Base-by-base conservation (phyloP, 2,329 filamentous ascomycete species). In the Helotiales sp. region DNA sequence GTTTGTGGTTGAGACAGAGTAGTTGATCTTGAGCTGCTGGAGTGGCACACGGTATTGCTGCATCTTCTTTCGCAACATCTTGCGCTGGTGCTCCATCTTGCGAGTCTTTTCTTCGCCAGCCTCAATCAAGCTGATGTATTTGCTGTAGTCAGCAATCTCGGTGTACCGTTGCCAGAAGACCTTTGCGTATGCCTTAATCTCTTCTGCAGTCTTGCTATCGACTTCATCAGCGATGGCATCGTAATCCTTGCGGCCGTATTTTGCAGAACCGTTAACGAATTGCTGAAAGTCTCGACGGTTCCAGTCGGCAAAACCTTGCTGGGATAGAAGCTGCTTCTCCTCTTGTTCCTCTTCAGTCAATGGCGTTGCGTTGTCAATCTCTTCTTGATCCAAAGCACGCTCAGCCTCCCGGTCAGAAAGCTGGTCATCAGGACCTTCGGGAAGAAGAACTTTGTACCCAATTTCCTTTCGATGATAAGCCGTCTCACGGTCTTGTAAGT, bases 1-100 rank as follows among this genome's bases (percentile, higher is more conserved):
- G 87, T 99, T 99, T 10, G 96, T 99, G 1, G 96, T 99, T 6
- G 93, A 97, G 30, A 99, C 96, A 0, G 94, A 97, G 80, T 99
- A 99, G 82, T 97, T 98, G 83, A 99, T 93, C 84, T 97, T 97
- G 76, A 99, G 89, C 80, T 99, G 96, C 79, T 99, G 96, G 17
- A 99, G 86, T 26, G 96, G 96, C 59, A 98, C 95, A n/a, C 96
- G 91, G 78, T 97, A 98, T 84, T 96, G 93, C 74, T 90, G 87
- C 86, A 99, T 92, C 87, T 99, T 99, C 86, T 94, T 96, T 70
- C 91, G 89, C 64, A 99, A 86, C 83, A 98, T 91, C 80, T 96
- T 95, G 70, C 93, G 91, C 79, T 98, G 95, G 77, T 97, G 92
- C 72, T 96, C 92, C 67, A 95, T 92, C 79, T 95, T 95, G 63